Conservation (phyloP, 129 eudicot species). For the Scalesia atractyloides region DNA sequence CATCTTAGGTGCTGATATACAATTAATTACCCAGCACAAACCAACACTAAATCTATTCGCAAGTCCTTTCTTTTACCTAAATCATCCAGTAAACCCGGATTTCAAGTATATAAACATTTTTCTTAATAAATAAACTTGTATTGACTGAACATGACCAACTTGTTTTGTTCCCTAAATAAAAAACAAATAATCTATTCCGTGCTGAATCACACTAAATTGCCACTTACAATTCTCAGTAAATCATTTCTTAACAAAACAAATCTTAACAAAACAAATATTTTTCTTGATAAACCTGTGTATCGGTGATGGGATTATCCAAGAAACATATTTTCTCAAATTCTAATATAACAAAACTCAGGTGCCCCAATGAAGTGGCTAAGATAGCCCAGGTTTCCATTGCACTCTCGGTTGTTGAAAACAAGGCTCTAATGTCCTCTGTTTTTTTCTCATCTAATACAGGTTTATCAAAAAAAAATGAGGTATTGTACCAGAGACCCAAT, state of each 20-base stretch:
- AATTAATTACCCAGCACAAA: too few species aligned
- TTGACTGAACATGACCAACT: constrained; percentile 44
- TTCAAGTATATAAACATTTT: too few species aligned
- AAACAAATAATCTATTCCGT: constrained; percentile 79
- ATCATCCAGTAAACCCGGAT: too few species aligned
- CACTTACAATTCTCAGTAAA: constrained; percentile 52
- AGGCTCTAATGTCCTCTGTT: constrained; percentile 83
- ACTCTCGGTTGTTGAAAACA: constrained; percentile 94
- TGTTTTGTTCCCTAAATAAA: constrained; percentile 98
- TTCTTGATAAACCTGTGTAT: constrained; percentile 94
- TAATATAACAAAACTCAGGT: constrained; percentile 81
- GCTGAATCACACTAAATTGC: constrained; percentile 91
- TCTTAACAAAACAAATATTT: not conserved
- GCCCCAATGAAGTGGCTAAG: constrained; percentile 94
- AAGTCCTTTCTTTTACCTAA: too few species aligned
- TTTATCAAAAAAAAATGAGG: constrained; percentile 31
- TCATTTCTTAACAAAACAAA: not conserved
- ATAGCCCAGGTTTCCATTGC: constrained; percentile 99
- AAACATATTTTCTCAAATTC: constrained; percentile 91
- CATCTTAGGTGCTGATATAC: too few species aligned
- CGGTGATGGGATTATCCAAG: constrained; percentile 79
- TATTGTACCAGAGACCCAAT: too few species aligned
- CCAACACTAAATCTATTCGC: too few species aligned
- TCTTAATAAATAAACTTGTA: not conserved
- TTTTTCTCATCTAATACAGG: constrained; percentile 59